Conservation (phyloP, 257 asterid genomes). For the Knoxia roxburghii region DNA sequence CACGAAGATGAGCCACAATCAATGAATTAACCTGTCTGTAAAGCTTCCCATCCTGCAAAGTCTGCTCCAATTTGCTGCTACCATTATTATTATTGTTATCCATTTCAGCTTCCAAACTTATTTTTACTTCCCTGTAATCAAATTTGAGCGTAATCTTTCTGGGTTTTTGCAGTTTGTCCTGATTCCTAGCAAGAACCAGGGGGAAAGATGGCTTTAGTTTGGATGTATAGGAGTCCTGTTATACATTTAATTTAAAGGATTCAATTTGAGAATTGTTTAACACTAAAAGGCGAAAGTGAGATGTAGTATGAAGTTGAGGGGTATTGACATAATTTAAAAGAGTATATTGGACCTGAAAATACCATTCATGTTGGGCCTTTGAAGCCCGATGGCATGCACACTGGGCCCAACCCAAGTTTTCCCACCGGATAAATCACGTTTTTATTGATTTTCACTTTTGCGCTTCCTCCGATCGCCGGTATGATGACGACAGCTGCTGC, state of each 20-base stretch:
- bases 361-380: too few relatives aligned
- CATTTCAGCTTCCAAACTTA: slow-evolving; percentile 1
- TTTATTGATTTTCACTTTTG: neutral
- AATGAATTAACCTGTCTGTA: slow-evolving; percentile 64
- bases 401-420: too few relatives aligned
- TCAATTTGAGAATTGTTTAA: too few relatives aligned
- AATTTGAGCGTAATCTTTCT: neutral
- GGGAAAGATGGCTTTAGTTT: too few relatives aligned
- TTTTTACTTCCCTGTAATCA: neutral
- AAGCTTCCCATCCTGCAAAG: slow-evolving; percentile 63
- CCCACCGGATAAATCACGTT: neutral
- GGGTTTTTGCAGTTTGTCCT: neutral
- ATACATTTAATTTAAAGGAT: too few relatives aligned
- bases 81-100: slow-evolving; percentile 8
- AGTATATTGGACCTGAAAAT: too few relatives aligned
- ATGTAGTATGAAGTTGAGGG: too few relatives aligned
- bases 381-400: too few relatives aligned
- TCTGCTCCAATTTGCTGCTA: slow-evolving; percentile 48
- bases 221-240: too few relatives aligned
- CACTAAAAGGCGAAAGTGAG: too few relatives aligned
- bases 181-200: too few relatives aligned
- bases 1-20: slow-evolving; percentile 77
- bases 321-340: too few relatives aligned
- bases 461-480: neutral
- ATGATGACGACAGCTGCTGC: slow-evolving; percentile 47